These are phyloP conservation scores for Mycena albidolilacea DNA, from an alignment of 768 basidiomycete genomes.

Conservation along the genomic window DNA sequence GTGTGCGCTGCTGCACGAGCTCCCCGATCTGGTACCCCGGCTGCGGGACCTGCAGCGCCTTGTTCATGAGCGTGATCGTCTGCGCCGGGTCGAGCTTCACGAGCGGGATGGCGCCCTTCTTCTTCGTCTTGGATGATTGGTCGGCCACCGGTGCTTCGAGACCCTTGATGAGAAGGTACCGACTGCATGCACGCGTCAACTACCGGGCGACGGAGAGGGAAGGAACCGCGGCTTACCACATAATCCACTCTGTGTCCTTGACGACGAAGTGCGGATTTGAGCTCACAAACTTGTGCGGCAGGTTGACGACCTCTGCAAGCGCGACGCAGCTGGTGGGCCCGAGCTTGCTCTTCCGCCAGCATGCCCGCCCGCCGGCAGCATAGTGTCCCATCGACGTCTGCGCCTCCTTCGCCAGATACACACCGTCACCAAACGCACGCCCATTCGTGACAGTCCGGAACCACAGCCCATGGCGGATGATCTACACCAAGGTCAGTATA, in stretches of 20 bases:
- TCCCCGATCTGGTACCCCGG: conserved; percentile 68
- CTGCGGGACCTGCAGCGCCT: conserved; percentile 67
- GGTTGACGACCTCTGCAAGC: conserved; percentile 77
- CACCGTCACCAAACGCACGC: conserved; percentile 77
- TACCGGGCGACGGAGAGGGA: background rate
- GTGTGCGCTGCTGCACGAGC: conserved; percentile 58
- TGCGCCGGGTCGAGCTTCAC: conserved; percentile 67
- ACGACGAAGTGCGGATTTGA: conserved; percentile 70
- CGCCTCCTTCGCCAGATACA: conserved; percentile 78
- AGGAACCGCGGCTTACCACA: conserved; percentile 62
- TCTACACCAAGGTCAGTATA: conserved; percentile 53
- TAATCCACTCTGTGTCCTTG: conserved; percentile 76
- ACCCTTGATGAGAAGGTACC: conserved; percentile 71
- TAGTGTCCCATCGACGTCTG: conserved; percentile 62
- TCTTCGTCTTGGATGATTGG: conserved; percentile 31
- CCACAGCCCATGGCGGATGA: conserved; percentile 82
- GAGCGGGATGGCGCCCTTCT: conserved; percentile 50
- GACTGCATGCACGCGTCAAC: conserved; percentile 52
- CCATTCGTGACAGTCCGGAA: conserved; percentile 70
- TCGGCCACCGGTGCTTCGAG: conserved; percentile 16
- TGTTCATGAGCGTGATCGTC: conserved; percentile 55
- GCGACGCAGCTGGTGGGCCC: conserved; percentile 67
- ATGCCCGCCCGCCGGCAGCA: conserved; percentile 48
- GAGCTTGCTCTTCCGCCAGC: conserved; percentile 69
- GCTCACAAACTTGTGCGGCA: conserved; percentile 69